Evolutionary conservation across 2,329 filamentous ascomycete species (phyloP).

Genomic region (Aspergillus candidus): DNA sequence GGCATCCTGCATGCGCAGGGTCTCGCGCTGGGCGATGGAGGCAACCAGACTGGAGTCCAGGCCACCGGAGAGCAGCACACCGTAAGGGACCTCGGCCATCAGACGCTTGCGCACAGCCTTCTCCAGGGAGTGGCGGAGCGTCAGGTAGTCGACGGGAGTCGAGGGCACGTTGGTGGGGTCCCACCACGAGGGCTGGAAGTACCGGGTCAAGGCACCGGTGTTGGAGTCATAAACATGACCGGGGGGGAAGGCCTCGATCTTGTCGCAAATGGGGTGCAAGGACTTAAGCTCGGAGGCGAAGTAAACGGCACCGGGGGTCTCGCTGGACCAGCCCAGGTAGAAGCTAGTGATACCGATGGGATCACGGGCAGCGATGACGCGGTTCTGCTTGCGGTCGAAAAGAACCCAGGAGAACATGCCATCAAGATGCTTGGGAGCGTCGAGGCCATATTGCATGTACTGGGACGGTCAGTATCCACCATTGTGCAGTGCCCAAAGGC

Average conservation of each 20-base stretch:
- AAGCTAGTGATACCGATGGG: conserved; percentile 96
- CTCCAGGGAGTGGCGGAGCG: conserved; percentile 76
- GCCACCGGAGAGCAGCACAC: conserved; percentile 89
- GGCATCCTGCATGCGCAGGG: conserved; percentile 64
- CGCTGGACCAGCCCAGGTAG: conserved; percentile 87
- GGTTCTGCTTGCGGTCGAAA: conserved; percentile 91
- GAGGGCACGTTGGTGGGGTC: conserved; percentile 72
- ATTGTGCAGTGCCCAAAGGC: neutral
- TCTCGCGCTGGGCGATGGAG: conserved; percentile 91
- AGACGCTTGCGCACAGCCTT: conserved; percentile 89
- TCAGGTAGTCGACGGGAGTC: conserved; percentile 74
- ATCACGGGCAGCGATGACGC: conserved; percentile 87
- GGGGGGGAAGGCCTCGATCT: conserved; percentile 88
- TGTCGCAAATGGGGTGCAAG: conserved; percentile 86
- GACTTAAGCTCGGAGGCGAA: conserved; percentile 97
- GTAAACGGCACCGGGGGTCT: conserved; percentile 78
- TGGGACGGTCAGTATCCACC: conserved; percentile 34
- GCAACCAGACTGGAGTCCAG: conserved; percentile 94
- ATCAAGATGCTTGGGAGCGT: conserved; percentile 88
- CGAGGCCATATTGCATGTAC: conserved; percentile 88
- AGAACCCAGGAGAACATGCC: conserved; percentile 99
- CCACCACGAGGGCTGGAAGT: conserved; percentile 91
- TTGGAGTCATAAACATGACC: conserved; percentile 95
- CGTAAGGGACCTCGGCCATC: conserved; percentile 98
- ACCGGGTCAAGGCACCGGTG: conserved; percentile 75